Evolutionary conservation across 371 early-diverging fungal species (phyloP).

Genomic region (Neoconidiobolus thromboides): DNA sequence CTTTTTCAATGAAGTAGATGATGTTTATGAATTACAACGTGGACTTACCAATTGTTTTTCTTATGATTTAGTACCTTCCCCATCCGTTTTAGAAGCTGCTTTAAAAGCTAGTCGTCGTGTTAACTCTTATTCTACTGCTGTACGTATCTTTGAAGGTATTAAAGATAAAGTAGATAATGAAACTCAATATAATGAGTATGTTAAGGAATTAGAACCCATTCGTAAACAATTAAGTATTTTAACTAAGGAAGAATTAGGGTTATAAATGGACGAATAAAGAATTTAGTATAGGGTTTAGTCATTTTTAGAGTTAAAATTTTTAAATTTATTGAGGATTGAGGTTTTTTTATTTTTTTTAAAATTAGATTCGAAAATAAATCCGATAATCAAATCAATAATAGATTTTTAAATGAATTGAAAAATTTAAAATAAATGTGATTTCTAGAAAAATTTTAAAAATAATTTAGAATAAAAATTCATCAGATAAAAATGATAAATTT

Average conservation of each 20-base stretch:
- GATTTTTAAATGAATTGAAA: too few species aligned
- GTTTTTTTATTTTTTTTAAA: too few species aligned
- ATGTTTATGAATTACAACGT: constrained; percentile 90
- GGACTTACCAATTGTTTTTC: constrained; percentile 93
- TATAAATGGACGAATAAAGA: constrained; percentile 14
- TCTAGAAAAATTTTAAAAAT: too few species aligned
- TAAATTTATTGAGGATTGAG: too few species aligned
- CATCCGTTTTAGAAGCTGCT: constrained; percentile 71
- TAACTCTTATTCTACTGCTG: constrained; percentile 81
- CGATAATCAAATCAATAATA: too few species aligned
- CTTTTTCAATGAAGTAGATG: constrained; percentile 79
- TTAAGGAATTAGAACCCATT: constrained; percentile 67
- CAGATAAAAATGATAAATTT: too few species aligned
- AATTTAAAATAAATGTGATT: too few species aligned
- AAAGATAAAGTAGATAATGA: constrained; percentile 73
- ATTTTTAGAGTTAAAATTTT: too few species aligned
- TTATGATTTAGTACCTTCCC: constrained; percentile 83
- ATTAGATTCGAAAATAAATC: too few species aligned
- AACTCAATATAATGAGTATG: constrained; percentile 69
- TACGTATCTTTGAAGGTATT: constrained; percentile 83
- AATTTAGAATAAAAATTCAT: too few species aligned
- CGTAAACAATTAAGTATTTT: constrained; percentile 68
- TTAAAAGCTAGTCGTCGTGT: constrained; percentile 78
- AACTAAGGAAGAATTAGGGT: constrained; percentile 71
- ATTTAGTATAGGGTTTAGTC: too few species aligned